Percentiles rank a stretch among this genome's conserved stretches.
phyloP scores from a whole-genome alignment of 2,329 filamentous ascomycete species.

The Fusarium sp. region DNA sequence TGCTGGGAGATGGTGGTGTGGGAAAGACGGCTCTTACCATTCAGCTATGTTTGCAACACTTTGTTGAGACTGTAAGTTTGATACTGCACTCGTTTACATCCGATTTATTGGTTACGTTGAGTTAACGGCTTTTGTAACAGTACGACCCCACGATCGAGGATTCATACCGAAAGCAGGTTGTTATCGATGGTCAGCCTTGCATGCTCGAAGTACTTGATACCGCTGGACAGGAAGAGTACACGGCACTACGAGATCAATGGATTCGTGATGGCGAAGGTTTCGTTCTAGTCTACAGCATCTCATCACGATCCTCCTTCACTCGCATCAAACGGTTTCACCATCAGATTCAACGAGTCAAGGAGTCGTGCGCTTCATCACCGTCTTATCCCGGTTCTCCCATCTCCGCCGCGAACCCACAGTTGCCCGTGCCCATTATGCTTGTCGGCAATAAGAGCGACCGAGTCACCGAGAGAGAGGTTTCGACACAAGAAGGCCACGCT shows the following conservation, averaged over 20 bases:
- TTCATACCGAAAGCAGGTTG: conserved; percentile 88
- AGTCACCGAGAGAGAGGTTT: conserved; percentile 95
- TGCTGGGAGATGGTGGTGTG: conserved; percentile 92
- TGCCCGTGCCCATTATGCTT: conserved; percentile 93
- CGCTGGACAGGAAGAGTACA: conserved; percentile 98
- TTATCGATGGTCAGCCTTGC: conserved; percentile 94
- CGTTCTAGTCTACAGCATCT: conserved; percentile 98
- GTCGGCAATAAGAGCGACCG: conserved; percentile 99
- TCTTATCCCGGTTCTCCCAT: conserved; percentile 83
- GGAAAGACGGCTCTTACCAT: conserved; percentile 95
- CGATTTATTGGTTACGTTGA: not conserved
- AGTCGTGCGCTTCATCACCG: conserved; percentile 82
- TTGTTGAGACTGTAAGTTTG: conserved; percentile 85
- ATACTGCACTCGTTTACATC: conserved; percentile 11
- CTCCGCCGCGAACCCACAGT: conserved; percentile 68
- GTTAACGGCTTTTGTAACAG: conserved; percentile 57
- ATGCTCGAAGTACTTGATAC: conserved; percentile 99
- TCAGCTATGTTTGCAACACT: conserved; percentile 97
- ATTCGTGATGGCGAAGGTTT: conserved; percentile 98
- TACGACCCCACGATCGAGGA: conserved; percentile 92
- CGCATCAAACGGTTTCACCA: conserved; percentile 96
- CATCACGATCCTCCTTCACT: conserved; percentile 92
- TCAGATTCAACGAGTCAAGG: conserved; percentile 97
- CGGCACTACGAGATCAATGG: conserved; percentile 96
- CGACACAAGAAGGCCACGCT: conserved; percentile 93